These are phyloP conservation scores for Akanthomyces muscarius DNA, from an alignment of 2,329 filamentous ascomycete genomes.

Conservation along the genomic window DNA sequence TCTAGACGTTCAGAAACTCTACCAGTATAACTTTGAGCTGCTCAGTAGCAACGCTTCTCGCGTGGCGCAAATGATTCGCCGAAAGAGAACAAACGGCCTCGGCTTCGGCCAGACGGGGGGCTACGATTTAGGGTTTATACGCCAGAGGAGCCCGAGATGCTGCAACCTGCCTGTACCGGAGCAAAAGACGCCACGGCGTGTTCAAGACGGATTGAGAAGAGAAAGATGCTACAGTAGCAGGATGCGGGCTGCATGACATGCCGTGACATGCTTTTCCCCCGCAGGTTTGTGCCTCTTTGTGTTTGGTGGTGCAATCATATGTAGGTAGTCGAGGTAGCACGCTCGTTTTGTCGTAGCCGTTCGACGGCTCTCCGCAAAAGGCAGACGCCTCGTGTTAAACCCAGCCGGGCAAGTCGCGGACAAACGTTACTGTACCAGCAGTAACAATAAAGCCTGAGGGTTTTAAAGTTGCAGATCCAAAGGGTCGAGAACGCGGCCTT, in stretches of 20 bases:
- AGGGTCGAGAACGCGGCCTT: background rate
- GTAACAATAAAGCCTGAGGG: too few species aligned
- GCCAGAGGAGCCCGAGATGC: background rate
- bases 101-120: background rate
- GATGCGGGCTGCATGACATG: background rate
- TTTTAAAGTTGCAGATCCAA: background rate
- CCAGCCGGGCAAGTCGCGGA: background rate
- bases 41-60: background rate
- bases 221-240: background rate
- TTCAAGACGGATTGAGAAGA: background rate
- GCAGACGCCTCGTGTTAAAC: conserved; percentile 2
- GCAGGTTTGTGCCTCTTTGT: background rate
- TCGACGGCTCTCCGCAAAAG: background rate
- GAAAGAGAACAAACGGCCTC: background rate
- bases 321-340: too few species aligned
- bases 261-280: too few species aligned
- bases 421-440: background rate
- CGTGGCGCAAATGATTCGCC: background rate
- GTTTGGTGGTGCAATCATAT: background rate
- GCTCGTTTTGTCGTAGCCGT: too few species aligned
- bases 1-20: too few species aligned
- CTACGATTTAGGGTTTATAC: too few species aligned
- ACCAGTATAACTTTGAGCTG: too few species aligned
- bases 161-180: background rate
- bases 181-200: background rate